Percentiles rank a stretch among this genome's conserved stretches.
These are phyloP conservation scores for Capsicum chinense DNA, from an alignment of 257 asterid genomes.

Conservation along the genomic window DNA sequence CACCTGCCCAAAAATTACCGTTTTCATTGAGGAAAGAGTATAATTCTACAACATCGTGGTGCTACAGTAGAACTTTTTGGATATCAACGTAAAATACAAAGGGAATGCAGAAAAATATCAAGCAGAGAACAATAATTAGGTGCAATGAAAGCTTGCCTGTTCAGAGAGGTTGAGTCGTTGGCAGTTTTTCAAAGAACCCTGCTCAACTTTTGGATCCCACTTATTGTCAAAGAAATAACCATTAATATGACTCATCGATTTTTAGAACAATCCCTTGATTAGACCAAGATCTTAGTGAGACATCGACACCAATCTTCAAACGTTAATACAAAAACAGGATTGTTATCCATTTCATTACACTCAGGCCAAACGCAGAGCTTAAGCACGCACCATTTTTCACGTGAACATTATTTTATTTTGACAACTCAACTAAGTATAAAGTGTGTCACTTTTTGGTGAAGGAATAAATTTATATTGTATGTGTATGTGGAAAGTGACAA, in stretches of 20 bases:
- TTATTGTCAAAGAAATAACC: constrained; percentile 45
- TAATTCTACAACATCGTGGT: constrained; percentile 11
- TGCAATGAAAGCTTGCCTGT: constrained; percentile 52
- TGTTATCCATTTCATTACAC: constrained; percentile 11
- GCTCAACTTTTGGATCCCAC: constrained; percentile 90
- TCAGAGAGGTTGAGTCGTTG: constrained; percentile 94
- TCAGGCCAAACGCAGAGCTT: too few species aligned
- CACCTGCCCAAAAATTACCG: not conserved
- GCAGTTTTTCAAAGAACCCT: constrained; percentile 61
- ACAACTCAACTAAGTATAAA: too few species aligned
- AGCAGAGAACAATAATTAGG: constrained; percentile 4
- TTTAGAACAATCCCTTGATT: constrained; percentile 8
- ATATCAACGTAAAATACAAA: constrained; percentile 22
- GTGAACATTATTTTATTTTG: too few species aligned
- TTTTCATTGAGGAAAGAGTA: not conserved
- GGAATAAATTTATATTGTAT: too few species aligned
- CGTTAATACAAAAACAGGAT: not conserved
- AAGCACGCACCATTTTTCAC: too few species aligned
- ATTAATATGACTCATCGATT: not conserved
- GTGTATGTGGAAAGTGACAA: too few species aligned
- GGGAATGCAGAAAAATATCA: not conserved
- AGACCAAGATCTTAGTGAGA: constrained; percentile 24
- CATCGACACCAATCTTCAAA: not conserved
- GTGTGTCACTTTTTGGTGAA: too few species aligned
- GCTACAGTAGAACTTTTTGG: constrained; percentile 1